Percentiles rank a stretch among this genome's conserved stretches.
Evolutionary conservation across 176 grass and related monocot genomes (phyloP).

Genomic region (Melocanna baccifera): DNA sequence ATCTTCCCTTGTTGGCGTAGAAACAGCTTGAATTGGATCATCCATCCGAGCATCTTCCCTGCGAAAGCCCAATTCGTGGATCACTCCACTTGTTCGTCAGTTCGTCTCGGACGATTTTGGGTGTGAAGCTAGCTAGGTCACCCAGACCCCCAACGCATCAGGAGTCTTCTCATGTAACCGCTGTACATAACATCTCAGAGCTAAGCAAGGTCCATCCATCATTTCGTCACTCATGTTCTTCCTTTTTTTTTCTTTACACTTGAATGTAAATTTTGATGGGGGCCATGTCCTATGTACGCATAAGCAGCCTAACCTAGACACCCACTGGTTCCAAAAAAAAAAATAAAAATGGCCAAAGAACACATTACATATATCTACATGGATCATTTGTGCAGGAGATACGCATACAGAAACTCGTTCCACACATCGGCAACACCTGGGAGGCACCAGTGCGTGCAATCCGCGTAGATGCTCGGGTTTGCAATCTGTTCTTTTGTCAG

Average conservation of each 20-base stretch:
- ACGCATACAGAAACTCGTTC: conserved; percentile 66
- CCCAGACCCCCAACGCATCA: too few relatives aligned
- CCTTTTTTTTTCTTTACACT: background rate
- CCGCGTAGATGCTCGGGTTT: conserved; percentile 51
- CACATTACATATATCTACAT: background rate
- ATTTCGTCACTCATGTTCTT: background rate
- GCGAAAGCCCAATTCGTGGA: too few relatives aligned
- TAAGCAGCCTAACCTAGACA: conserved; percentile 21
- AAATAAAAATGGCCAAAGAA: background rate
- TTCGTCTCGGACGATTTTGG: too few relatives aligned
- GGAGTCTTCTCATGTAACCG: too few relatives aligned
- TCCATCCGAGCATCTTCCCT: too few relatives aligned
- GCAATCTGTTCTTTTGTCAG: conserved; percentile 42
- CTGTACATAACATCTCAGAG: too few relatives aligned
- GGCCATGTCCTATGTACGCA: background rate
- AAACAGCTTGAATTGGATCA: too few relatives aligned
- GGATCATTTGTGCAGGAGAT: conserved; percentile 34
- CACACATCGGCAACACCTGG: conserved; percentile 75
- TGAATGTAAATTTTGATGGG: background rate
- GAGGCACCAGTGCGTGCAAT: conserved; percentile 86
- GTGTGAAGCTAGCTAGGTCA: too few relatives aligned
- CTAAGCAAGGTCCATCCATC: too few relatives aligned
- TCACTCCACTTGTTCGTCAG: too few relatives aligned
- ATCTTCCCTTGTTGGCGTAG: too few relatives aligned
- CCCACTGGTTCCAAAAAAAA: background rate